Evolutionary conservation across 805 yeast genomes (phyloP), one percentile per base, ranked within the genome.

Genomic region (Candida andamanensis): DNA sequence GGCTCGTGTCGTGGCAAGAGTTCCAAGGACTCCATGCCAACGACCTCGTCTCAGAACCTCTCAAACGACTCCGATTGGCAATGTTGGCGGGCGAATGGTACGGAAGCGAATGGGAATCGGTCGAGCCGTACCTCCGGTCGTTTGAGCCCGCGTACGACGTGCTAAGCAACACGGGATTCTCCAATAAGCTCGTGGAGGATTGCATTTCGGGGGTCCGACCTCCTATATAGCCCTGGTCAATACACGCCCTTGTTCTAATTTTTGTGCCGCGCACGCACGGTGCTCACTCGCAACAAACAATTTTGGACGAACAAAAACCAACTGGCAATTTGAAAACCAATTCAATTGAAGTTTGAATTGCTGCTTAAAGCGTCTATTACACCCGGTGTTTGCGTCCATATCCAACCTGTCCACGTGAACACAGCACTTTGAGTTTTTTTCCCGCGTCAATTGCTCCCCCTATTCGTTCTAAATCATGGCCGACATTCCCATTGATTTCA

Each of bases 401-500:
- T n/a, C n/a, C n/a, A n/a, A n/a, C n/a, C n/a, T n/a, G n/a, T n/a
- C n/a, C n/a, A n/a, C n/a, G n/a, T n/a, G n/a, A n/a, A n/a, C n/a
- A n/a, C n/a, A n/a, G n/a, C n/a, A n/a, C n/a, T n/a, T n/a, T n/a
- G n/a, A n/a, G n/a, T n/a, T n/a, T n/a, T n/a, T n/a, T n/a, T n/a
- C n/a, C n/a, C n/a, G n/a, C n/a, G n/a, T n/a, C n/a, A n/a, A n/a
- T n/a, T n/a, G n/a, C n/a, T n/a, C n/a, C n/a, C n/a, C n/a, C n/a
- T n/a, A n/a, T n/a, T n/a, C n/a, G n/a, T n/a, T n/a, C n/a, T 11
- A 19, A 19, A 19, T 11, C 22, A 19, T 19, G 24, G 42, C 41
- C 33, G 95, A 86, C 56, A 81, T 94, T 48, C 98, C 98, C 46
- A 90, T 90, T 65, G 95, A 90, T 67, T 87, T 90, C 67, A 89